A percentile compares a stretch with the other conserved stretches of the same genome.
Conservation (phyloP, 2,329 filamentous ascomycete genomes). For the Colletotrichum aenigma region DNA sequence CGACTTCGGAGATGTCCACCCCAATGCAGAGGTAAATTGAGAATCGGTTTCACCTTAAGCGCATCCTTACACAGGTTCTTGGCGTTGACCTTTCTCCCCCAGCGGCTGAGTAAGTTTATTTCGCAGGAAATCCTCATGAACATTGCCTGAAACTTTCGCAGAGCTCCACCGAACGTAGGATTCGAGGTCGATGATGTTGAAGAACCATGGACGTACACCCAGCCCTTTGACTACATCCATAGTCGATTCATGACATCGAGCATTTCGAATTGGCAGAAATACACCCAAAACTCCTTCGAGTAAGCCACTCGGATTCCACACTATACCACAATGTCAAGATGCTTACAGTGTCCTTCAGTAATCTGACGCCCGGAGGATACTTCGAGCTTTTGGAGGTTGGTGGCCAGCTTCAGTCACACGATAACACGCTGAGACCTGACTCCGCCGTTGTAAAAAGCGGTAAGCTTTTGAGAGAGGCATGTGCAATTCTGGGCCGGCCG, state of each 20-base stretch:
- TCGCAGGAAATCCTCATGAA: neutral
- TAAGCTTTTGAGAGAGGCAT: slow-evolving; percentile 31
- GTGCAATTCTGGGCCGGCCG: slow-evolving; percentile 30
- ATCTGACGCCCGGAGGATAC: slow-evolving; percentile 46
- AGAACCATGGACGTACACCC: slow-evolving; percentile 39
- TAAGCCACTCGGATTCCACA: neutral
- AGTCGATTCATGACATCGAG: slow-evolving; percentile 39
- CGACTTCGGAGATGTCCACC: slow-evolving; percentile 37
- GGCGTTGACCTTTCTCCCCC: slow-evolving; percentile 48
- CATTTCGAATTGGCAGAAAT: slow-evolving; percentile 35
- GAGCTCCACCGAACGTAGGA: slow-evolving; percentile 51
- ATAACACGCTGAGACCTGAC: slow-evolving; percentile 35
- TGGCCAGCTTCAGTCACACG: slow-evolving; percentile 41
- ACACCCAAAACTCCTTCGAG: slow-evolving; percentile 39
- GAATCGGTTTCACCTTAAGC: neutral
- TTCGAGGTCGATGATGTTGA: slow-evolving; percentile 51
- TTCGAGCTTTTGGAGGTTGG: slow-evolving; percentile 46
- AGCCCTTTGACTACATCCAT: slow-evolving; percentile 45
- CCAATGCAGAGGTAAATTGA: slow-evolving; percentile 25
- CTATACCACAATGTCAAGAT: neutral
- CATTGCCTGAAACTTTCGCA: slow-evolving; percentile 1
- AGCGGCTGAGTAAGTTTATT: slow-evolving; percentile 33
- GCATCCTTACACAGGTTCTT: slow-evolving; percentile 26
- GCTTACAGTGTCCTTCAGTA: neutral
- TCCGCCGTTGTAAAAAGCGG: slow-evolving; percentile 33